phyloP scores from a whole-genome alignment of 2,329 filamentous ascomycete species.

The Gremmenia infestans region DNA sequence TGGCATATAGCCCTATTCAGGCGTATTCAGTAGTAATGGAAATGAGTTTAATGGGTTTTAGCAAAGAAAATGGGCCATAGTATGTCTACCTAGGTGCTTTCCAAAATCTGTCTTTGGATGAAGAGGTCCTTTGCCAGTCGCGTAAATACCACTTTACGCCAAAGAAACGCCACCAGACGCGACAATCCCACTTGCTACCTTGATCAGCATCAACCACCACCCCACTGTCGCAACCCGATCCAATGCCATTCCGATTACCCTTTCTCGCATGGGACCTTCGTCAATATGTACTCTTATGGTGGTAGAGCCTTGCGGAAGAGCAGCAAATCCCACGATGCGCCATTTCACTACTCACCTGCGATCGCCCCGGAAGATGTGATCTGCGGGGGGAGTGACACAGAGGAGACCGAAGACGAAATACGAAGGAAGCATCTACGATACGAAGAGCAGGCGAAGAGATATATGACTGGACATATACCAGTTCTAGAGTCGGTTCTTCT shows the following conservation, averaged over 20 bases:
- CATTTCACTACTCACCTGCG: conserved; percentile 44
- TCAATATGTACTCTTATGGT: conserved; percentile 7
- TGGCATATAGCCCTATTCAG: too few species aligned
- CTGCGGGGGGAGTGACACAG: conserved; percentile 53
- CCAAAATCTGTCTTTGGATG: too few species aligned
- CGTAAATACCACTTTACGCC: background rate
- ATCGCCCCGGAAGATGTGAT: conserved; percentile 43
- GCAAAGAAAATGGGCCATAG: too few species aligned
- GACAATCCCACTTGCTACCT: background rate
- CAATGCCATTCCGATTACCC: background rate
- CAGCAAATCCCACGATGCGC: conserved; percentile 27
- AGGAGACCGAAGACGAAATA: conserved; percentile 44
- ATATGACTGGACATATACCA: conserved; percentile 50
- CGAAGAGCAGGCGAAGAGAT: conserved; percentile 54
- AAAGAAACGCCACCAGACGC: background rate
- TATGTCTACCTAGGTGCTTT: too few species aligned
- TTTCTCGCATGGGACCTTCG: conserved; percentile 2
- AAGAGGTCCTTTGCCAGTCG: background rate
- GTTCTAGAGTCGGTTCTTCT: conserved; percentile 56
- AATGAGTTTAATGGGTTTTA: too few species aligned
- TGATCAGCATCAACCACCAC: background rate
- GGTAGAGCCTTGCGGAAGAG: background rate
- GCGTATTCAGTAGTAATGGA: too few species aligned
- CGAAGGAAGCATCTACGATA: conserved; percentile 50
- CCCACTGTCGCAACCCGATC: background rate